Conservation (phyloP, 148 eudicot species). For the Salicornia ramosissima region DNA sequence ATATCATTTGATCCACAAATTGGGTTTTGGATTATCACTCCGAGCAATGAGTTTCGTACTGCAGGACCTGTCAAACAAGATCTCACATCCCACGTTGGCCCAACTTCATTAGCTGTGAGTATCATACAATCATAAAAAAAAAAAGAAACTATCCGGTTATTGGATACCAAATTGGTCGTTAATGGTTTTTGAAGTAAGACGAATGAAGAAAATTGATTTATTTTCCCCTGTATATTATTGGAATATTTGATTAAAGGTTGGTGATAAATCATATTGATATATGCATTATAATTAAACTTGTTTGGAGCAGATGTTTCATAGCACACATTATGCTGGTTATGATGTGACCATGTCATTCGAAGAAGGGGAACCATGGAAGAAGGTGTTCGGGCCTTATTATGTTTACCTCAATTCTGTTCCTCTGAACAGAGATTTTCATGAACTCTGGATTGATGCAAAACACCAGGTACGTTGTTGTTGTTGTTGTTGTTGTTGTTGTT, state of each 20-base stretch:
- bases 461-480: constrained; percentile 28
- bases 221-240: too few species aligned
- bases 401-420: constrained; percentile 40
- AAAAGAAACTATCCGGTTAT: too few species aligned
- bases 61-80: constrained; percentile 62
- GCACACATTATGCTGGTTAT: constrained; percentile 45
- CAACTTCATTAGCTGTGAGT: constrained; percentile 43
- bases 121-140: not conserved
- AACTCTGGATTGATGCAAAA: constrained; percentile 47
- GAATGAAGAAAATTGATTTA: too few species aligned
- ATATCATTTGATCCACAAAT: constrained; percentile 39
- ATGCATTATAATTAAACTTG: too few species aligned
- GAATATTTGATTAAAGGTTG: too few species aligned
- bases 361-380: constrained; percentile 51
- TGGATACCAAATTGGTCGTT: too few species aligned
- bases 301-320: constrained; percentile 40
- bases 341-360: constrained; percentile 31
- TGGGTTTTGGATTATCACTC: constrained; percentile 56
- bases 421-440: constrained; percentile 1
- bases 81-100: constrained; percentile 52
- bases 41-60: constrained; percentile 48
- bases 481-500: not conserved
- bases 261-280: too few species aligned
- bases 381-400: constrained; percentile 45
- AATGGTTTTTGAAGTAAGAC: too few species aligned